Base-by-base conservation (phyloP, 1,139 yeast species). In the Spencermartinsiella ligniputridi region DNA sequence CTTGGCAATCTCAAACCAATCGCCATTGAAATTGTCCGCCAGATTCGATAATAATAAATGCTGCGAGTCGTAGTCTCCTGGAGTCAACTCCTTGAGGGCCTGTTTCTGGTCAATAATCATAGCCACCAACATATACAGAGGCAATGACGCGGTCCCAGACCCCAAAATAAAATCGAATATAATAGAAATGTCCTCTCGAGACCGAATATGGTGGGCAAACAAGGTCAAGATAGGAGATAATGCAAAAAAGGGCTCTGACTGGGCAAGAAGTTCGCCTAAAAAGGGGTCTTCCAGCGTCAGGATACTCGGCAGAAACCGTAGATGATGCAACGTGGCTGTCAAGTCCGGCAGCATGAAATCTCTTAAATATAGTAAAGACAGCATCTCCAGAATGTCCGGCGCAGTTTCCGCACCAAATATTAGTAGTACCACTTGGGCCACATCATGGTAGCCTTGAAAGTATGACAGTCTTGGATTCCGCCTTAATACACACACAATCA, bases 401-500 rank as follows among this genome's bases (percentile, higher is more conserved):
- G 83, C 53, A 17, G 37, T 46, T n/a, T 59, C 57, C n/a, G 58
- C 60, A 12, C 66, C 69, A 54, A 78, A 78, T 0, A 83, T 76
- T 17, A 82, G 57, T 17, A 84, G 66, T n/a, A 86, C 68, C 8
- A 85, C 73, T 41, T 86, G 76, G 1, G 89, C 90, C 30, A 90
- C 70, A 58, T 92, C 97, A 64, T 92, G 97, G 60, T 76, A 88
- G 0, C 98, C 98, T 64, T 92, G 98, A 61, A 88, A 92, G 63
- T 92, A 92, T 48, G 78, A 70, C 37, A 90, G 68, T 8, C 64
- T 56, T 0, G 90, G 90, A 54, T 83, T 71, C 25, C 71, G 72
- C 25, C 88, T 64, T 19, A 92, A 68, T 1, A 88, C 69, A 20
- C 71, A 68, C 11, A 75, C 64, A 6, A 89, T 76, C 24, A 85